These are phyloP conservation scores for Exophiala mesophila DNA, from an alignment of 2,329 filamentous ascomycete genomes.

Conservation along the genomic window DNA sequence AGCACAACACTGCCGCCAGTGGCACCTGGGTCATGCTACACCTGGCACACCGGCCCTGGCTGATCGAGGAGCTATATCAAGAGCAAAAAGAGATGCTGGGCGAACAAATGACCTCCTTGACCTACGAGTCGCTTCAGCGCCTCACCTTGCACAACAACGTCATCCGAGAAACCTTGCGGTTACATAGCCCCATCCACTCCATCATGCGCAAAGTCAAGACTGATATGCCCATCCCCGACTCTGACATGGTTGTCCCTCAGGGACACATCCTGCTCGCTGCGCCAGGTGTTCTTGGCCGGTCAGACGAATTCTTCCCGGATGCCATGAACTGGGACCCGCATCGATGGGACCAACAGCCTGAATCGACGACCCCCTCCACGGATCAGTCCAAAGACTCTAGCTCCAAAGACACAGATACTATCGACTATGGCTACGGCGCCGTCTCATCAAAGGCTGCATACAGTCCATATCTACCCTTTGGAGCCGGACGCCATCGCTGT, in stretches of 20 bases:
- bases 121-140: constrained; percentile 71
- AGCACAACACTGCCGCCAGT: constrained; percentile 82
- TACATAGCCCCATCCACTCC: constrained; percentile 90
- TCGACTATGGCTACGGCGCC: constrained; percentile 89
- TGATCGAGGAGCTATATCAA: constrained; percentile 74
- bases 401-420: constrained; percentile 51
- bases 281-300: constrained; percentile 65
- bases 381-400: neutral
- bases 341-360: constrained; percentile 50
- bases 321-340: constrained; percentile 58
- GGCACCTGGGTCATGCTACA: constrained; percentile 80
- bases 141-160: constrained; percentile 78
- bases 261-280: constrained; percentile 77
- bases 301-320: constrained; percentile 58
- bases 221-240: constrained; percentile 67
- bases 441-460: constrained; percentile 77
- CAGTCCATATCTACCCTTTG: constrained; percentile 69
- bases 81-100: constrained; percentile 68
- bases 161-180: constrained; percentile 84
- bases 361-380: constrained; percentile 32
- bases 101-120: constrained; percentile 39
- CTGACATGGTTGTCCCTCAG: constrained; percentile 67
- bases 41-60: constrained; percentile 71
- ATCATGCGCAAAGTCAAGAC: constrained; percentile 90
- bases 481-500: constrained; percentile 66